A percentile compares a stretch with the other conserved stretches of the same genome.
These are phyloP conservation scores for Luvunga scandens DNA, from an alignment of 345 rosid species.

Conservation along the genomic window DNA sequence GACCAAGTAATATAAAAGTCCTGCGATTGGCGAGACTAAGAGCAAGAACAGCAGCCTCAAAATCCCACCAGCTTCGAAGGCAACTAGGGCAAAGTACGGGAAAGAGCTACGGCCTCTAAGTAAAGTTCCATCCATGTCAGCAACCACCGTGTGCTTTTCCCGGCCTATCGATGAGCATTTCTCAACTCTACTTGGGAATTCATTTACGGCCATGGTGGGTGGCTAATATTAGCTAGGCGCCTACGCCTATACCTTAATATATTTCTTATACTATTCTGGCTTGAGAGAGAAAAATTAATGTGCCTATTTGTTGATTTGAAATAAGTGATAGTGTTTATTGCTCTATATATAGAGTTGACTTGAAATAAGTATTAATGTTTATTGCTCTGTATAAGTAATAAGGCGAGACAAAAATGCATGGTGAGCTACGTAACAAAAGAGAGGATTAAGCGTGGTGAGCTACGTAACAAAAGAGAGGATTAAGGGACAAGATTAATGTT, in stretches of 20 bases:
- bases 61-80: conserved; percentile 70
- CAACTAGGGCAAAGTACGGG: conserved; percentile 70
- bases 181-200: conserved; percentile 34
- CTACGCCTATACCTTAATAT: too few species aligned
- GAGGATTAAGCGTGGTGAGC: not conserved
- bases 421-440: not conserved
- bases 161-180: conserved; percentile 44
- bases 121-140: conserved; percentile 78
- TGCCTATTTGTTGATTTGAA: not conserved
- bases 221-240: too few species aligned
- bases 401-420: not conserved
- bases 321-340: not conserved
- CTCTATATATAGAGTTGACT: not conserved
- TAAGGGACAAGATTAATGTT: not conserved
- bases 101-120: conserved; percentile 48
- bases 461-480: not conserved
- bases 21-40: conserved; percentile 57
- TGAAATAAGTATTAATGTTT: not conserved
- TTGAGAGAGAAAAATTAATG: not conserved
- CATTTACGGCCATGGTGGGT: not conserved
- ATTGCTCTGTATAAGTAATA: not conserved
- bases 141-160: conserved; percentile 57
- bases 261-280: not conserved
- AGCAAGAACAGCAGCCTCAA: conserved; percentile 67
- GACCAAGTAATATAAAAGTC: conserved; percentile 48